Conservation (phyloP, 2,329 filamentous ascomycete species). For the Gyromitra esculenta region DNA sequence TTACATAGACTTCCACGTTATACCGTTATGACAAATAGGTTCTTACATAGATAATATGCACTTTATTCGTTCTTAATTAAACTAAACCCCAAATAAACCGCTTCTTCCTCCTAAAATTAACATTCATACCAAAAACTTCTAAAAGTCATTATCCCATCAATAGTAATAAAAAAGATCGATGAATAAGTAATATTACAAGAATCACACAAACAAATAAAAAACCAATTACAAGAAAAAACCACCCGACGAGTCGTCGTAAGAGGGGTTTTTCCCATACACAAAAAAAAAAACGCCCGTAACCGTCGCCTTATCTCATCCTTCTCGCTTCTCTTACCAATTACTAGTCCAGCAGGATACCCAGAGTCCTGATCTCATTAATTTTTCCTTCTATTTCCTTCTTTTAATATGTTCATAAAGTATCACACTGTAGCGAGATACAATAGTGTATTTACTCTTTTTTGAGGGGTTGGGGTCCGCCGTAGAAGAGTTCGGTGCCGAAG, state of each 20-base stretch:
- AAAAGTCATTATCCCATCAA: slow-evolving; percentile 21
- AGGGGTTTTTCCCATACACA: not conserved
- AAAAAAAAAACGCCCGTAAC: slow-evolving; percentile 2
- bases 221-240: not conserved
- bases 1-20: not conserved
- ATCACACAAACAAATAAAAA: not conserved
- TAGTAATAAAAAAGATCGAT: slow-evolving; percentile 11
- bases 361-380: slow-evolving; percentile 8
- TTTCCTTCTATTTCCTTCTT: slow-evolving; percentile 2
- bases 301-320: not conserved
- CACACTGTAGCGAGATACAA: not conserved
- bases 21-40: not conserved
- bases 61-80: not conserved
- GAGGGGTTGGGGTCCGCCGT: slow-evolving; percentile 38
- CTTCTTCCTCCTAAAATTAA: not conserved
- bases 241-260: not conserved
- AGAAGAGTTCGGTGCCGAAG: slow-evolving; percentile 83
- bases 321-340: too few species aligned
- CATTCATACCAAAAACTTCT: not conserved
- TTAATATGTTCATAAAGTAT: not conserved
- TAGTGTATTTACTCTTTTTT: slow-evolving; percentile 27
- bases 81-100: not conserved
- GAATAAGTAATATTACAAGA: not conserved
- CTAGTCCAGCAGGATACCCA: not conserved
- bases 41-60: not conserved